Evolutionary conservation across 495 filamentous ascomycete species (phyloP), one percentile per base, ranked within the genome.

Genomic region (Lentithecium fluviatile): DNA sequence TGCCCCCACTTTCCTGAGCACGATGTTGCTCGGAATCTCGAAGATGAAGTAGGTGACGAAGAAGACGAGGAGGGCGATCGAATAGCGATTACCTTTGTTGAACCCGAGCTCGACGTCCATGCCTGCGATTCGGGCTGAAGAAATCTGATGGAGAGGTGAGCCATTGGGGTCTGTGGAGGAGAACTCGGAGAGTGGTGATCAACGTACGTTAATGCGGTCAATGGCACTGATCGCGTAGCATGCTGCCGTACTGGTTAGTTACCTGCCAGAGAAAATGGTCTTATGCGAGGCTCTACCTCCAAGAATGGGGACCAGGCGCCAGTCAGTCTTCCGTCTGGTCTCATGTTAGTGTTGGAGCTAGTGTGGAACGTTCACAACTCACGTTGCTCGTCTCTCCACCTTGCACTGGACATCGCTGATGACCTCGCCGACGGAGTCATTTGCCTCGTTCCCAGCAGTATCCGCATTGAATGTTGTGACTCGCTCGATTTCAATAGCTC

Each of bases 321-420:
- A 53, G 26, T 55, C 58, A n/a, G 55, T 40, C 36, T 46, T 53
- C 13, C 58, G 48, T 10, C 54, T 45, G 48, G 55, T 61, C 36
- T n/a, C n/a, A n/a, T n/a, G n/a, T n/a, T n/a, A n/a, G n/a, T n/a
- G n/a, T n/a, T n/a, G n/a, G n/a, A n/a, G n/a, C n/a, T n/a, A n/a
- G n/a, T n/a, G n/a, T n/a, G n/a, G n/a, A n/a, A n/a, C n/a, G n/a
- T n/a, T n/a, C n/a, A n/a, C n/a, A n/a, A n/a, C n/a, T n/a, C n/a
- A n/a, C n/a, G n/a, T n/a, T n/a, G n/a, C n/a, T n/a, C n/a, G n/a
- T n/a, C n/a, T n/a, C n/a, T n/a, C n/a, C n/a, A n/a, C n/a, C n/a
- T n/a, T n/a, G n/a, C n/a, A n/a, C n/a, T n/a, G n/a, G n/a, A n/a
- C n/a, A n/a, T n/a, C n/a, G n/a, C n/a, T n/a, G n/a, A n/a, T n/a